These are phyloP conservation scores for Leccinum ochraceum DNA, from an alignment of 768 basidiomycete species.

Conservation along the genomic window DNA sequence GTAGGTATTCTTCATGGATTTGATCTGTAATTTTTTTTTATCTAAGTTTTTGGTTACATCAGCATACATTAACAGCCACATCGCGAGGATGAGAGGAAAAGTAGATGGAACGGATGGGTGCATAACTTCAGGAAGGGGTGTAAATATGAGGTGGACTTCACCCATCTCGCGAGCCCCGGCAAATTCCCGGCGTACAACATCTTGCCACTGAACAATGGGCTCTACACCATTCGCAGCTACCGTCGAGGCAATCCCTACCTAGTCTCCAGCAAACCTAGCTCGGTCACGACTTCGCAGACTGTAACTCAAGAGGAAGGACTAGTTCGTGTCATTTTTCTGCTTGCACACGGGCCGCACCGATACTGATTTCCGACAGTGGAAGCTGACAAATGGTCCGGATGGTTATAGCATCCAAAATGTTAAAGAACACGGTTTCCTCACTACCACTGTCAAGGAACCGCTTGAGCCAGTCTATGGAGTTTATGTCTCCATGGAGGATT, in stretches of 20 bases:
- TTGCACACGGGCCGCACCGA: not conserved
- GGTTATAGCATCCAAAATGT: constrained; percentile 1
- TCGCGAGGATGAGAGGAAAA: not conserved
- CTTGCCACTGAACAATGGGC: not conserved
- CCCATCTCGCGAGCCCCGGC: no score
- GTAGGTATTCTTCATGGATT: not conserved
- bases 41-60: no score
- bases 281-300: not conserved
- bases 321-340: not conserved
- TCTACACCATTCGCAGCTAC: constrained; percentile 8
- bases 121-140: not conserved
- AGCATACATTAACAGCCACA: constrained; percentile 5
- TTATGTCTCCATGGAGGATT: not conserved
- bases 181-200: not conserved
- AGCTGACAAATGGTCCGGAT: not conserved
- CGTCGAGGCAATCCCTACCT: constrained; percentile 1
- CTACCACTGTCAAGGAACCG: not conserved
- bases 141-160: no score
- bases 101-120: not conserved
- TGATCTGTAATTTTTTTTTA: no score
- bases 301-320: not conserved
- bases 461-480: not conserved
- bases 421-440: not conserved
- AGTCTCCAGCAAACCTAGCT: no score
- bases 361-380: constrained; percentile 5